Base-by-base conservation (phyloP, 164 flowering plant species). In the Vitis riparia region DNA sequence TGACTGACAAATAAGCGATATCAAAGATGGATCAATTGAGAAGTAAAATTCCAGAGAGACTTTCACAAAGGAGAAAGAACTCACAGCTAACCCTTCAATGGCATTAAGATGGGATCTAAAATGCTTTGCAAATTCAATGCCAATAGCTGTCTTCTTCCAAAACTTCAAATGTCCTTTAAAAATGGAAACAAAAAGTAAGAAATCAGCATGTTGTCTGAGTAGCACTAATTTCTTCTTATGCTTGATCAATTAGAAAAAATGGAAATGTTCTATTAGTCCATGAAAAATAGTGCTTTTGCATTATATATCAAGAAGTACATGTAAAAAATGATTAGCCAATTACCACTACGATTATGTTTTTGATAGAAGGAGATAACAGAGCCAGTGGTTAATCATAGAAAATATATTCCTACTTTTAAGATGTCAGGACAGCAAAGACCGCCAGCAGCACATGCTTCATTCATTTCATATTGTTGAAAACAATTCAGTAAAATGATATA, bases 121-220 rank as follows among this genome's bases (percentile, higher is more conserved):
- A 84, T 95, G 98, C 76, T 95, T 95, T 51, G 99, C 99, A 79
- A 95, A 95, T 83, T 95, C 99, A 70, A 95, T 88, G 44, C 97
- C 99, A 57, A 77, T 10, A 48, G 92, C 62, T 76, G 87, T 95
- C 75, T 95, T 95, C 92, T 93, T 95, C 99, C 99, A 95, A 78
- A 95, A 95, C 76, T 95, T 95, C 81, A 95, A 77, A 74, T 95
- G 99, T 66, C 99, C 99, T 95, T 51, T n/a, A 62, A 66, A 70
- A 48, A 15, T 1, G 27, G 58, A 51, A 51, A 16, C n/a, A 51
- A 58, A 68, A 14, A 58, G 44, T 48, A 69, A 52, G 14, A 37
- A 23, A 66, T 37, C 44, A 6, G 19, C 44, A 8, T 37, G 17
- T 49, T 16, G 10, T 50, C 27, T 51, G 5, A 19, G 8, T 51